phyloP scores from a whole-genome alignment of 1,139 yeast species.

The Diutina ranongensis region DNA sequence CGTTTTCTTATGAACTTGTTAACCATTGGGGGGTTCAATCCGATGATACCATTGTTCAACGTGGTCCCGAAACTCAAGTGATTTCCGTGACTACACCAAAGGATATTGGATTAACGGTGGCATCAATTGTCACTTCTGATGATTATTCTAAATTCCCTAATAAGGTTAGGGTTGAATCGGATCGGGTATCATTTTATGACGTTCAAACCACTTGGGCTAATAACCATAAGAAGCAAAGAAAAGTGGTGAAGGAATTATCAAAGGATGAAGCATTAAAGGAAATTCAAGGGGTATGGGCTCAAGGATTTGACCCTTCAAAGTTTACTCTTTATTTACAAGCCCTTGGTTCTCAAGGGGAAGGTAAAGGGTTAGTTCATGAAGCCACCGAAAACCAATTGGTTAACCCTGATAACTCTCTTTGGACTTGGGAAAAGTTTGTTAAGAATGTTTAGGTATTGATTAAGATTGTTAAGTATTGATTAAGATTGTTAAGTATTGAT shows the following conservation, averaged over 20 bases:
- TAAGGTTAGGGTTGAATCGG: conserved; percentile 32
- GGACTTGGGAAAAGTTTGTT: too few species aligned
- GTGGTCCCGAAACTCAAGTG: conserved; percentile 29
- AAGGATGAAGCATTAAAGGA: conserved; percentile 23
- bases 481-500: too few species aligned
- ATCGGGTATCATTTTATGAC: conserved; percentile 24
- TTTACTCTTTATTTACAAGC: conserved; percentile 12
- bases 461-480: too few species aligned
- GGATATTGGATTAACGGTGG: conserved; percentile 41
- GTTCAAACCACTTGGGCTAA: conserved; percentile 31
- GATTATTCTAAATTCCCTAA: conserved; percentile 31
- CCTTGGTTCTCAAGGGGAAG: conserved; percentile 9
- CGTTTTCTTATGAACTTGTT: conserved; percentile 22
- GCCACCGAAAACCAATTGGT: conserved; percentile 36
- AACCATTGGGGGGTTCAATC: conserved; percentile 27
- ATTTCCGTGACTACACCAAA: conserved; percentile 21
- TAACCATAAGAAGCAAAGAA: conserved; percentile 24
- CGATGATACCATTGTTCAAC: conserved; percentile 22
- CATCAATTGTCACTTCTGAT: conserved; percentile 22
- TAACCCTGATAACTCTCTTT: conserved; percentile 24
- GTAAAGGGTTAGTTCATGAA: conserved; percentile 6
- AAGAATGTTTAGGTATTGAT: too few species aligned
- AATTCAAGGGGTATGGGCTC: conserved; percentile 14
- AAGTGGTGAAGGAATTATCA: conserved; percentile 15
- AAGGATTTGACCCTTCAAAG: conserved; percentile 19